A percentile compares a stretch with the other conserved stretches of the same genome.
Conservation (phyloP, 2,329 filamentous ascomycete species). For the Madurella fahalii region DNA sequence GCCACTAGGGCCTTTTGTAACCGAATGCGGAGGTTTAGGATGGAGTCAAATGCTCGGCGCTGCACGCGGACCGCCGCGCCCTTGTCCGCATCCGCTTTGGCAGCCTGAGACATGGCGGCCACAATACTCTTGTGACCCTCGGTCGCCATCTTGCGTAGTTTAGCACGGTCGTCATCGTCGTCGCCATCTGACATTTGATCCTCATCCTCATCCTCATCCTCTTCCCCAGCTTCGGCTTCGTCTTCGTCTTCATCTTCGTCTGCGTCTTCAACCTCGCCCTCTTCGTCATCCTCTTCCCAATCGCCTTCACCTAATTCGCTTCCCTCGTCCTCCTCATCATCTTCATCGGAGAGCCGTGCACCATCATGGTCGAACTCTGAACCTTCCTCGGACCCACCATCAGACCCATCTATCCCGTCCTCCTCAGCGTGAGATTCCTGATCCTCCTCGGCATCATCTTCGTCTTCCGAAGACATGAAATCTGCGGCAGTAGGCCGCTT, state of each 20-base stretch:
- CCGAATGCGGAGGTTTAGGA: constrained; percentile 86
- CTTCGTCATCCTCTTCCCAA: constrained; percentile 31
- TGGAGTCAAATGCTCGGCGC: constrained; percentile 77
- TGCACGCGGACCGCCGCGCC: constrained; percentile 83
- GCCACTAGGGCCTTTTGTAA: constrained; percentile 86
- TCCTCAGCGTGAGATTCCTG: constrained; percentile 26
- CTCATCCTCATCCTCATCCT: constrained; percentile 36
- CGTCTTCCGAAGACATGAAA: constrained; percentile 50
- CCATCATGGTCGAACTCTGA: constrained; percentile 16
- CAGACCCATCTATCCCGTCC: constrained; percentile 31
- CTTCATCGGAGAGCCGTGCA: constrained; percentile 25
- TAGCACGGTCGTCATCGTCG: constrained; percentile 43
- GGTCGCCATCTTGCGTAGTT: constrained; percentile 64
- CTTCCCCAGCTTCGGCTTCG: constrained; percentile 33
- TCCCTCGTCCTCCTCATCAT: constrained; percentile 24
- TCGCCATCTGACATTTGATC: constrained; percentile 31
- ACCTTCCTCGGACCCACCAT: constrained; percentile 32
- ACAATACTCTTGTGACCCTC: constrained; percentile 64
- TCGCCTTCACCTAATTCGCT: constrained; percentile 27
- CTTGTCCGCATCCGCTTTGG: constrained; percentile 75
- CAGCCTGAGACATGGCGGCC: constrained; percentile 57
- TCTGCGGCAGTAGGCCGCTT: constrained; percentile 52
- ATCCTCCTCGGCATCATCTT: constrained; percentile 33
- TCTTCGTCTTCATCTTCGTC: constrained; percentile 31
- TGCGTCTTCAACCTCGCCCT: constrained; percentile 29